A percentile compares a stretch with the other conserved stretches of the same genome.
Evolutionary conservation across 176 grass and related monocot species (phyloP).

Genomic region (Oryza glaberrima): DNA sequence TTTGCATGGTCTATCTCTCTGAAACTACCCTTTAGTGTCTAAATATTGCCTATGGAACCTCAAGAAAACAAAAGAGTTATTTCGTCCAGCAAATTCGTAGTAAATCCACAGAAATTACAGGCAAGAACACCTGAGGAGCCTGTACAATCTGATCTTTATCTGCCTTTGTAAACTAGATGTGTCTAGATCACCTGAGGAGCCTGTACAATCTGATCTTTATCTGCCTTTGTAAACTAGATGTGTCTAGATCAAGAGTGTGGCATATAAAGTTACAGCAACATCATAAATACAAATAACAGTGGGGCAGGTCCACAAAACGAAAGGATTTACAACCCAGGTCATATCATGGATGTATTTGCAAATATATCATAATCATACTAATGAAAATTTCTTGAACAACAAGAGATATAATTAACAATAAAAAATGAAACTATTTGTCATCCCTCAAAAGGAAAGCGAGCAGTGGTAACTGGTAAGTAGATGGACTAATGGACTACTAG

Average conservation of each 20-base stretch:
- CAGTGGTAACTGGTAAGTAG: neutral
- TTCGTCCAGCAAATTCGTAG: neutral
- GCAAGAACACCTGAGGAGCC: neutral
- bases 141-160: neutral
- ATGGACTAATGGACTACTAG: neutral
- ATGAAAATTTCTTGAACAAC: neutral
- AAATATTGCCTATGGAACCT: slow-evolving; percentile 9
- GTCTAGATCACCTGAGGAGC: neutral
- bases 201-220: neutral
- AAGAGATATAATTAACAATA: neutral
- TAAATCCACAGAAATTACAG: neutral
- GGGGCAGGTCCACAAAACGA: neutral
- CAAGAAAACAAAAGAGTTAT: neutral
- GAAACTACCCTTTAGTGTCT: neutral
- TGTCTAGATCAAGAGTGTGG: neutral
- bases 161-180: neutral
- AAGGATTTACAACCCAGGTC: neutral
- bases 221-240: neutral
- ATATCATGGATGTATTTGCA: neutral
- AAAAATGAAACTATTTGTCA: neutral
- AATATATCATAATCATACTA: neutral
- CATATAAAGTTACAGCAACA: slow-evolving; percentile 32
- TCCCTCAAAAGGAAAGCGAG: neutral
- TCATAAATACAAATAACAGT: slow-evolving; percentile 3
- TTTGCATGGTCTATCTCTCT: neutral